Percentiles rank a stretch among this genome's conserved stretches.
phyloP scores from a whole-genome alignment of 106 monocot species.

The Apostasia ramifera region DNA sequence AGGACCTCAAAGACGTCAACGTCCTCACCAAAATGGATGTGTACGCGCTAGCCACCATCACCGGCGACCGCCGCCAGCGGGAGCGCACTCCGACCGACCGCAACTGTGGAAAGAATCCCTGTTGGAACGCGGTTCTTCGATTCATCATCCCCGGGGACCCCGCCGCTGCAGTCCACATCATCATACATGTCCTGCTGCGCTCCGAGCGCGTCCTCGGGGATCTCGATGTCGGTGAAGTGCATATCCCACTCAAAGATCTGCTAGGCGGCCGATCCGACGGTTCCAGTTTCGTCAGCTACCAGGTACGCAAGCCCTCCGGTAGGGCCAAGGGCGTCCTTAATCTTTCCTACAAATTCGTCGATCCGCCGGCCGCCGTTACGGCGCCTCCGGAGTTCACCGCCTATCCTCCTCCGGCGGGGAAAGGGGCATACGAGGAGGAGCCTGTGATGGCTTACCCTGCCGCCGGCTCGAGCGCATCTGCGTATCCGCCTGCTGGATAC shows the following conservation, averaged over 20 bases:
- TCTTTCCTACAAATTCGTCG: slow-evolving; percentile 72
- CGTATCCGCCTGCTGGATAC: slow-evolving; percentile 7
- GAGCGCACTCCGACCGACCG: slow-evolving; percentile 50
- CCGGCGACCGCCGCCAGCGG: slow-evolving; percentile 36
- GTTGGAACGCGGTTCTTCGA: slow-evolving; percentile 54
- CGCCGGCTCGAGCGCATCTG: slow-evolving; percentile 11
- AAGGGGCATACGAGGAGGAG: slow-evolving; percentile 1
- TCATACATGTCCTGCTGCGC: slow-evolving; percentile 50
- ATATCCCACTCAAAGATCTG: slow-evolving; percentile 58
- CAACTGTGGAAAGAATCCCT: slow-evolving; percentile 49
- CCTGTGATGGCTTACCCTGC: slow-evolving; percentile 41
- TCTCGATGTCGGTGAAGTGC: slow-evolving; percentile 78
- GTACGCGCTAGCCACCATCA: slow-evolving; percentile 61
- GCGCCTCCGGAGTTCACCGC: not conserved
- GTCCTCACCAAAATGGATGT: slow-evolving; percentile 63
- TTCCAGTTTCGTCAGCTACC: slow-evolving; percentile 18
- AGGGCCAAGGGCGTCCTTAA: slow-evolving; percentile 60
- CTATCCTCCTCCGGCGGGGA: slow-evolving; percentile 7
- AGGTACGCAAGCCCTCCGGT: slow-evolving; percentile 53
- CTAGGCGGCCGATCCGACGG: slow-evolving; percentile 14
- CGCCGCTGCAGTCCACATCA: not conserved
- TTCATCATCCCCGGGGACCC: slow-evolving; percentile 41
- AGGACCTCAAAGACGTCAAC: slow-evolving; percentile 73
- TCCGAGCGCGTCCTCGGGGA: slow-evolving; percentile 54
- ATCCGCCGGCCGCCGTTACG: slow-evolving; percentile 8